Conservation (phyloP, 345 rosid genomes). For the Combretum micranthum region DNA sequence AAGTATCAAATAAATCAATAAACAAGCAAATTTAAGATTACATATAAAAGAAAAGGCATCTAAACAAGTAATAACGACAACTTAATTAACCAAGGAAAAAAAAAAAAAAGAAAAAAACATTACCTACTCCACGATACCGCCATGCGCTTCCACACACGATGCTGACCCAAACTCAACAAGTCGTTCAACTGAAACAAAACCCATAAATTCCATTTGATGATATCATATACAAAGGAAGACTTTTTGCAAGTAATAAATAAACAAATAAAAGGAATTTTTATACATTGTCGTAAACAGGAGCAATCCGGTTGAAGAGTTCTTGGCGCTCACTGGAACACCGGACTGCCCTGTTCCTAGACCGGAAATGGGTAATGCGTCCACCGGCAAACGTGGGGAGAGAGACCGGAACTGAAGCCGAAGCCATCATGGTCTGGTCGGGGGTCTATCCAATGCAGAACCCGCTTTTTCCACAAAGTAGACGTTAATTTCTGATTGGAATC, state of each 20-base stretch:
- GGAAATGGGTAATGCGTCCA: not conserved
- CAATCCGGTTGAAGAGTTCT: conserved; percentile 66
- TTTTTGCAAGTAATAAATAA: not conserved
- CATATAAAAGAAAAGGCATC: not conserved
- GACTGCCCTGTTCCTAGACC: conserved; percentile 7
- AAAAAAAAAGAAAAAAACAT: no score
- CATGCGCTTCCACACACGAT: conserved; percentile 85
- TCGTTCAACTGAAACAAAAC: conserved; percentile 52
- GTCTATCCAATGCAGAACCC: no score
- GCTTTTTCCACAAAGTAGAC: no score
- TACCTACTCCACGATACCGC: conserved; percentile 68
- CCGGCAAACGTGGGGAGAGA: conserved; percentile 6
- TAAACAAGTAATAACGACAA: not conserved
- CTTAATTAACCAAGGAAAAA: no score
- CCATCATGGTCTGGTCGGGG: no score
- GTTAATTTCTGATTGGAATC: no score
- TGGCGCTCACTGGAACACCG: conserved; percentile 50
- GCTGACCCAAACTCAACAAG: conserved; percentile 77
- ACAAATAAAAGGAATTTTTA: no score
- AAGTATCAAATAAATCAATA: not conserved
- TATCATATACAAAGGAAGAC: not conserved
- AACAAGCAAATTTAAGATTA: not conserved
- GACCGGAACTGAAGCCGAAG: conserved; percentile 19
- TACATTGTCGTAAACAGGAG: conserved; percentile 76
- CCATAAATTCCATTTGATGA: not conserved